Evolutionary conservation across 306 rosid genomes (phyloP).

Genomic region (Vicia faba): DNA sequence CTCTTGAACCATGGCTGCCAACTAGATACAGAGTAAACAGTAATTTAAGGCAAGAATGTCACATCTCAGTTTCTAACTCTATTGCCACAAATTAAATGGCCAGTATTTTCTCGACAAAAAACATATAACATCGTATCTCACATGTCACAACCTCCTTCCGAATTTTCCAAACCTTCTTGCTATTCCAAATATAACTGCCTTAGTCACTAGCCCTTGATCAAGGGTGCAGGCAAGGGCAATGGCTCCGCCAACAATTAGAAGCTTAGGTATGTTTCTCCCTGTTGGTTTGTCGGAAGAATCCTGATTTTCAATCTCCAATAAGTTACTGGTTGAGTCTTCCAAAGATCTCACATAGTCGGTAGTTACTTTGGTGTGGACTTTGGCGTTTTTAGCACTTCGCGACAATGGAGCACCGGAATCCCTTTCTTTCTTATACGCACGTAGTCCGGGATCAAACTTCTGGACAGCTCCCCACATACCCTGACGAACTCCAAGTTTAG

Average conservation of each 20-base stretch:
- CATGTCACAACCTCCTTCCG: constrained; percentile 73
- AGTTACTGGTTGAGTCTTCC: constrained; percentile 47
- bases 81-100: constrained; percentile 28
- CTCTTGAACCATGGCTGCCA: constrained; percentile 37
- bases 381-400: constrained; percentile 63
- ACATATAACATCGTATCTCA: constrained; percentile 36
- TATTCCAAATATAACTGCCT: constrained; percentile 87
- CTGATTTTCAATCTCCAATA: constrained; percentile 46
- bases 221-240: constrained; percentile 82
- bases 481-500: constrained; percentile 88
- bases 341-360: constrained; percentile 60
- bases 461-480: constrained; percentile 99
- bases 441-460: constrained; percentile 85
- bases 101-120: constrained; percentile 41
- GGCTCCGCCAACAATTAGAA: constrained; percentile 81
- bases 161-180: constrained; percentile 82
- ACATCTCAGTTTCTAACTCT: constrained; percentile 37
- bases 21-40: constrained; percentile 37
- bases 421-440: constrained; percentile 65
- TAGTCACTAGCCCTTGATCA: constrained; percentile 84
- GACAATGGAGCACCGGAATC: constrained; percentile 62
- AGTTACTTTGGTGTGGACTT: constrained; percentile 69
- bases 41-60: constrained; percentile 22
- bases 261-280: constrained; percentile 69
- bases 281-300: constrained; percentile 53